Percentiles rank a stretch among this genome's conserved stretches.
These are phyloP conservation scores for Melaleuca alternifolia DNA, from an alignment of 345 rosid genomes.

Conservation along the genomic window DNA sequence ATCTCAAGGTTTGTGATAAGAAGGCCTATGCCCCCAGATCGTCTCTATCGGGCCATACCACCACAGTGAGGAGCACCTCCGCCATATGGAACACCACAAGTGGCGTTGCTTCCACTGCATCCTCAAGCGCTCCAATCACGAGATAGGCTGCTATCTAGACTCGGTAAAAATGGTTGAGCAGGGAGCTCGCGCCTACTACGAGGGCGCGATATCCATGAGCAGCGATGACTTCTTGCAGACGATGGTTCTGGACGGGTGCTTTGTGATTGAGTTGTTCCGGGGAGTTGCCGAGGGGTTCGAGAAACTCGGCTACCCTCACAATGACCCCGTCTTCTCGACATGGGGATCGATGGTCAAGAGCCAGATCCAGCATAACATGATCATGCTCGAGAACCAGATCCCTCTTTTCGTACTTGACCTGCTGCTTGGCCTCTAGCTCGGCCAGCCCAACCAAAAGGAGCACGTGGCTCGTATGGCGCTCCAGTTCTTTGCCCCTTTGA, in stretches of 20 bases:
- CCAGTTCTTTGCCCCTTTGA: slow-evolving; percentile 60
- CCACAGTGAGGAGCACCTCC: slow-evolving; percentile 49
- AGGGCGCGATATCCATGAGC: slow-evolving; percentile 31
- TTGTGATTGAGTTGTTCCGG: slow-evolving; percentile 58
- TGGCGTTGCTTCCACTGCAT: slow-evolving; percentile 62
- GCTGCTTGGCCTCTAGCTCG: slow-evolving; percentile 51
- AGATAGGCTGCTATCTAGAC: slow-evolving; percentile 37
- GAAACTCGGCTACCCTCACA: slow-evolving; percentile 47
- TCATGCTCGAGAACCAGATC: slow-evolving; percentile 73
- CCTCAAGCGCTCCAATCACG: slow-evolving; percentile 46
- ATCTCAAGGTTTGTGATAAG: slow-evolving; percentile 46
- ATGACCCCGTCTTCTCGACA: slow-evolving; percentile 72
- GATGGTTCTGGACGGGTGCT: slow-evolving; percentile 82
- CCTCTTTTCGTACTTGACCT: slow-evolving; percentile 64
- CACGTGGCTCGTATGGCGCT: slow-evolving; percentile 43
- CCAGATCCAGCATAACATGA: slow-evolving; percentile 72
- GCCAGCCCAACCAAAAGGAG: slow-evolving; percentile 40
- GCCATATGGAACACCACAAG: slow-evolving; percentile 68
- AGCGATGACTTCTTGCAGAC: slow-evolving; percentile 62
- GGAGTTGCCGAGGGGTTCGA: slow-evolving; percentile 60
- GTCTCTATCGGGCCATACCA: slow-evolving; percentile 80
- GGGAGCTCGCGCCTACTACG: slow-evolving; percentile 50
- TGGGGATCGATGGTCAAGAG: slow-evolving; percentile 75
- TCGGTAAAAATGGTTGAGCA: slow-evolving; percentile 53
- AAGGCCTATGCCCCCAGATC: slow-evolving; percentile 52